Percentiles rank a stretch among this genome's conserved stretches.
Conservation (phyloP, 192 early-diverging fungal genomes). For the Irineochytrium annulatum region DNA sequence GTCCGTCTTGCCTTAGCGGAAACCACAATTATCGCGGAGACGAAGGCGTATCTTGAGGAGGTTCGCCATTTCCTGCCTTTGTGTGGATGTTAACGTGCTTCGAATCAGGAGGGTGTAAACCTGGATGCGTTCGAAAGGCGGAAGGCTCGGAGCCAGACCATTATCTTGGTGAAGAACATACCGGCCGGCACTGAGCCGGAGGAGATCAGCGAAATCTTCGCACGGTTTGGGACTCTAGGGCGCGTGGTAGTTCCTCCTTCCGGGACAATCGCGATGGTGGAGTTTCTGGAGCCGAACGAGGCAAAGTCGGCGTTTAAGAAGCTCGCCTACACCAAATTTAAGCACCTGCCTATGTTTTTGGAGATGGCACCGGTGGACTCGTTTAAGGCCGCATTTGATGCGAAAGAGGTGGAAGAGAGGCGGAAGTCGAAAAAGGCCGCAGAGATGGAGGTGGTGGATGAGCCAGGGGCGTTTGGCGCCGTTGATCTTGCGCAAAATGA, state of each 20-base stretch:
- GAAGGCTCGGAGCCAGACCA: conserved; percentile 74
- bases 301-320: conserved; percentile 82
- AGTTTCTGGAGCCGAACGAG: conserved; percentile 86
- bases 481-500: conserved; percentile 37
- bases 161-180: conserved; percentile 96
- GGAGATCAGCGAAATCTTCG: conserved; percentile 78
- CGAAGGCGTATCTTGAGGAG: conserved; percentile 84
- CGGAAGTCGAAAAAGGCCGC: conserved; percentile 27
- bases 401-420: conserved; percentile 31
- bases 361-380: conserved; percentile 87
- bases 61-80: conserved; percentile 7
- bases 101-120: conserved; percentile 66
- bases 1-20: conserved; percentile 96
- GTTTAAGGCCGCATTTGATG: conserved; percentile 64
- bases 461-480: background rate
- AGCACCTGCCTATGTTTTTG: conserved; percentile 85
- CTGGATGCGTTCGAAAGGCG: conserved; percentile 67
- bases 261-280: conserved; percentile 89
- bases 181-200: conserved; percentile 75
- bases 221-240: conserved; percentile 82
- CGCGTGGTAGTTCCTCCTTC: conserved; percentile 87
- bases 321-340: conserved; percentile 88
- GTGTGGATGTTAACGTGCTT: conserved; percentile 13
- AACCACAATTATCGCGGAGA: conserved; percentile 91
- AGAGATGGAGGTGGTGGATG: conserved; percentile 26